Base-by-base conservation (phyloP, 179 eudicot genomes). In the Corrigiola litoralis region DNA sequence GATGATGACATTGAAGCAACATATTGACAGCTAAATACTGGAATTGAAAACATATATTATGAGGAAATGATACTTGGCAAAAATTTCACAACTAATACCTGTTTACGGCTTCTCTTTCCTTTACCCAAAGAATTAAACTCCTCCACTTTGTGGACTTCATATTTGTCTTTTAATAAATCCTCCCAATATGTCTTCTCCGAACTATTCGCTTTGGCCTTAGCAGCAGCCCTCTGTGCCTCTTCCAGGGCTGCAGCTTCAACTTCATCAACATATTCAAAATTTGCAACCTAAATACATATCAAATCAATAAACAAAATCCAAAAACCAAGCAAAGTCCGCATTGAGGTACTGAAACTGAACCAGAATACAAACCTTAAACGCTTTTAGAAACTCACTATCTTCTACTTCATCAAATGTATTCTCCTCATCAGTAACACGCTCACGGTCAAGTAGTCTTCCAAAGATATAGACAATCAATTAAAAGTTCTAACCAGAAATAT, bases 71-170 rank as follows among this genome's bases (percentile, higher is more conserved):
- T 24, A 42, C 44, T 21, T 13, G 7, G 63, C 66, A 49, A 4
- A 47, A 2, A 40, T 38, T 24, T 34, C 49, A 52, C 11, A 2
- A 51, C 16, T 18, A 58, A 54, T 79, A 94, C 99, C 94, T 94
- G 99, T 67, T 94, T 94, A 63, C 97, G 88, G 66, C 96, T 94
- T 79, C 99, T 84, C 81, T 88, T 94, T 48, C 99, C 96, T 75
- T 94, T 94, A 40, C 99, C 99, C 84, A 94, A 73, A 42, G 96
- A 82, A 74, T 78, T 90, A 10, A 88, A 77, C 69, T 94, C 97
- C 80, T 94, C 97, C 38, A 81, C 65, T 79, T 94, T 90, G 41
- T 88, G 91, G 69, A 79, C 94, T 68, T 88, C 97, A 51, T 84
- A 88, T 75, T 76, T 84, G 69, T 88, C 97, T 72, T 68, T 74